Base-by-base conservation (phyloP, 139 green algal genomes). In the Dunaliella sp. region DNA sequence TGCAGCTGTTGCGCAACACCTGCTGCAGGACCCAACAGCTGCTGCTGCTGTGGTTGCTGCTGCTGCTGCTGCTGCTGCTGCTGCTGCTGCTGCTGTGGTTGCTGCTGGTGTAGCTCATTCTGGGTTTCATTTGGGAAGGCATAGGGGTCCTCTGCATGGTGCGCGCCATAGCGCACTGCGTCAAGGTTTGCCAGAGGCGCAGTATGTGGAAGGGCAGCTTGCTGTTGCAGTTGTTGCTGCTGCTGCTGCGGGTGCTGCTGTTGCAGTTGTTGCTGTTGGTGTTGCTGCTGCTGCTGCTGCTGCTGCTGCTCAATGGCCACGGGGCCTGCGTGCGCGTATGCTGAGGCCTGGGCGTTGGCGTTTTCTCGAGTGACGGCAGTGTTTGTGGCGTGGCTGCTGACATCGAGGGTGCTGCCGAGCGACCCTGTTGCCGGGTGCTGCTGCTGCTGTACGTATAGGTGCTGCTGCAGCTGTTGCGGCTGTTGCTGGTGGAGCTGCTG, bases 221-320 rank as follows among this genome's bases (percentile, higher is more conserved):
- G n/a, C n/a, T 81, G 76, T 34, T 36, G 31, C 76, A 1, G 28
- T 31, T 31, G 28, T 33, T 78, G 73, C 73, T 22, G 16, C 73
- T 65, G 48, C 48, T 33, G 73, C 73, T 72, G 32, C n/a, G 0
- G 80, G 0, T 0, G 32, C 37, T 38, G 22, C 80, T 31, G 48
- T 36, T 84, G 80, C 80, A 24, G 48, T 48, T 16, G 81, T n/a
- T n/a, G 38, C 38, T 48, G 36, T n/a, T 78, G 81, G n/a, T 37
- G 48, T 25, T 30, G 81, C 81, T 25, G 81, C 81, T 38, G 33
- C 81, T 36, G 32, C 34, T 33, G 73, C 28, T 81, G 76, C 76
- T n/a, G n/a, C n/a, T n/a, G n/a, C n/a, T n/a, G n/a, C n/a, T n/a
- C n/a, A n/a, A n/a, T n/a, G n/a, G n/a, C n/a, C n/a, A n/a, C n/a